Percentiles rank a stretch among this genome's conserved stretches.
Evolutionary conservation across 139 green algal species (phyloP).

Genomic region (Volvox reticuliferus): DNA sequence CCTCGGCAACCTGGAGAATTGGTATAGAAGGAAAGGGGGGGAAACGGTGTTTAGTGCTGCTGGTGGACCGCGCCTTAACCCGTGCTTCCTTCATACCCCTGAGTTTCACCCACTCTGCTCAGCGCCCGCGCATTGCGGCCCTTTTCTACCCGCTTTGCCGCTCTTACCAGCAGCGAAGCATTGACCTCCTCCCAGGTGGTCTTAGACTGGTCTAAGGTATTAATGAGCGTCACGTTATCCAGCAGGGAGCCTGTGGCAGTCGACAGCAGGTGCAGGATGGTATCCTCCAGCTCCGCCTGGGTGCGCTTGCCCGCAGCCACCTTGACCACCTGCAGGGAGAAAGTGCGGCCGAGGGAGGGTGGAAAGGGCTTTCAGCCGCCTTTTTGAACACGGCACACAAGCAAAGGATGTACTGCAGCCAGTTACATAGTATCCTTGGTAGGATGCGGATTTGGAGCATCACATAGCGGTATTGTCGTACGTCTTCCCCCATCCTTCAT

Average conservation of each 20-base stretch:
- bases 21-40: neutral
- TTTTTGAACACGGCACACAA: no score
- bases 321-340: conserved; percentile 72
- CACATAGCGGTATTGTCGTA: no score
- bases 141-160: no score
- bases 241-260: conserved; percentile 80
- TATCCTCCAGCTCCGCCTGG: conserved; percentile 86
- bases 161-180: conserved; percentile 50
- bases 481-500: no score
- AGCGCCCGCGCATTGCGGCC: no score
- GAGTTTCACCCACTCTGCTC: neutral
- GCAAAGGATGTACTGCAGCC: no score
- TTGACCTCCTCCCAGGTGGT: conserved; percentile 87
- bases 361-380: no score
- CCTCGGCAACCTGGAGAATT: conserved; percentile 71
- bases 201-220: conserved; percentile 86
- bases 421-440: no score
- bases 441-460: no score
- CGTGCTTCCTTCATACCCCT: neutral
- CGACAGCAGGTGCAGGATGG: conserved; percentile 85
- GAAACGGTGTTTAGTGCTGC: neutral
- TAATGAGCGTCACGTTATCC: conserved; percentile 89
- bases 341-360: no score
- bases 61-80: no score
- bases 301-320: conserved; percentile 84